Evolutionary conservation across 495 filamentous ascomycete species (phyloP), one percentile per base, ranked within the genome.

Genomic region (Opeltia flavorubescens): DNA sequence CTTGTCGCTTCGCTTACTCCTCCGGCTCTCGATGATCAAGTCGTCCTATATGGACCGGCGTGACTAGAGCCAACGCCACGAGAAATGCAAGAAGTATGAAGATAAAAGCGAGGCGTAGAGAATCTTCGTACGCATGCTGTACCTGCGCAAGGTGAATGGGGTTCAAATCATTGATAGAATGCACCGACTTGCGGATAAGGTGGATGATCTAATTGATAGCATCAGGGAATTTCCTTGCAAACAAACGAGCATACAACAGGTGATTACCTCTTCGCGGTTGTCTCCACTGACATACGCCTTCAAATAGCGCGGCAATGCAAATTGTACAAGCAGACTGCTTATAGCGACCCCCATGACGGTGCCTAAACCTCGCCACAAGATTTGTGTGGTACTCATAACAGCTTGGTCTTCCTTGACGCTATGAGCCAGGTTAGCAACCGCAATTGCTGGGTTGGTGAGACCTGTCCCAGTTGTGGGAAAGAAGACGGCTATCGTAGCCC

Each of bases 301-400:
- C 1, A 89, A 65, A 43, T 77, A 76, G 9, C 66, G 70, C 20
- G 72, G 52, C 26, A 89, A 66, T 2, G 71, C 67, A 57, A 88
- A 88, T 61, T 89, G 84, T 49, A 89, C 67, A 21, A 88, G 75
- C 53, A 86, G 70, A 56, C 80, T 85, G 47, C 77, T 82, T 25
- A 69, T 65, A 3, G 82, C 72, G 24, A 88, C 75, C 6, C 84
- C 84, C 55, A 88, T 68, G 2, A 88, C 82, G 36, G 67, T 71
- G 8, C 83, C 84, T 25, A 87, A 57, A 39, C 74, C 76, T 15
- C 83, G 64, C 71, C 76, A 84, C 13, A 88, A 62, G 6, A 78
- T 73, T 38, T 86, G 55, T 0, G 83, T 86, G 25, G 72, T 78
- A 0, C 81, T 86, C 9, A 81, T 80, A 17, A 87, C 79, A 2